Evolutionary conservation across 192 early-diverging fungal genomes (phyloP).

Genomic region (Backusella australiensis): DNA sequence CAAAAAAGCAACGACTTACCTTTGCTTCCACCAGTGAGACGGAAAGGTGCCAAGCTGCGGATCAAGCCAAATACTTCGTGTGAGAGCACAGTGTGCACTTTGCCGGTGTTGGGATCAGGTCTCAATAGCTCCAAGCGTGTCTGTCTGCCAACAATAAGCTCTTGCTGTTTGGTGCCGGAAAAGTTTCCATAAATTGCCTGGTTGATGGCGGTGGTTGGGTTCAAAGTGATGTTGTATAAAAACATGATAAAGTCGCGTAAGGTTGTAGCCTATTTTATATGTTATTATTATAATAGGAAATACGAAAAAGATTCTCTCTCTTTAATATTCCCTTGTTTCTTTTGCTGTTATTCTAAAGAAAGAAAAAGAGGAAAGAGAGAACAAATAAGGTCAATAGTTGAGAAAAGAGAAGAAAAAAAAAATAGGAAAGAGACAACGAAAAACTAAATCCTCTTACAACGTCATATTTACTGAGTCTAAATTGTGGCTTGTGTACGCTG

Average conservation of each 20-base stretch:
- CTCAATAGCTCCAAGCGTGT: conserved; percentile 79
- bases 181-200: conserved; percentile 88
- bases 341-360: not conserved
- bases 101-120: conserved; percentile 77
- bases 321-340: not conserved
- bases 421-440: not conserved
- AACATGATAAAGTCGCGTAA: conserved; percentile 47
- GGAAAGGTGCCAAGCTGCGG: conserved; percentile 78
- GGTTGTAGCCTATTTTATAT: not conserved
- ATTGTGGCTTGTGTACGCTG: not conserved
- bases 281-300: not conserved
- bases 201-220: conserved; percentile 76
- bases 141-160: conserved; percentile 76
- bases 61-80: conserved; percentile 86
- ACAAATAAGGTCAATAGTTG: not conserved
- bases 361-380: not conserved
- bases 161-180: conserved; percentile 87
- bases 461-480: conserved; percentile 7
- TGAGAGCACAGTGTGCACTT: conserved; percentile 67
- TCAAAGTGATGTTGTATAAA: conserved; percentile 90
- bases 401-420: not conserved
- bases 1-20: conserved; percentile 47
- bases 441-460: not conserved
- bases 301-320: not conserved
- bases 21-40: conserved; percentile 86